These are phyloP conservation scores for Secale cereale DNA, from an alignment of 176 grass and related monocot genomes.

Conservation along the genomic window DNA sequence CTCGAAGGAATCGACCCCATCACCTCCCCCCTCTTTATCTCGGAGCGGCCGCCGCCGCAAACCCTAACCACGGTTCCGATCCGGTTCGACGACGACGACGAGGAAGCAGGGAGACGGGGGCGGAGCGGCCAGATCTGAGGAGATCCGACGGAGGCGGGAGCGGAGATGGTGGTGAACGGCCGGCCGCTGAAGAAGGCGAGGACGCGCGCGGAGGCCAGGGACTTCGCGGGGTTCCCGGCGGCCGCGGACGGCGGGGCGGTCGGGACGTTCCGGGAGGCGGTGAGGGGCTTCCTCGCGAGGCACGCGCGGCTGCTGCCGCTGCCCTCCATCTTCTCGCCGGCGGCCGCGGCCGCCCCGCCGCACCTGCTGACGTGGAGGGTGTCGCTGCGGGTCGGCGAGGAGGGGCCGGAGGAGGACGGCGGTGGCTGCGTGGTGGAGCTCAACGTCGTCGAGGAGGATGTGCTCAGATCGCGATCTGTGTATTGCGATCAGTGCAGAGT, in stretches of 20 bases:
- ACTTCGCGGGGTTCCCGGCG: constrained; percentile 44
- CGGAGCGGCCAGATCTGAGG: constrained; percentile 24
- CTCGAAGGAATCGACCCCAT: constrained; percentile 59
- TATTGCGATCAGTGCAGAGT: constrained; percentile 99
- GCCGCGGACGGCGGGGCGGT: constrained; percentile 39
- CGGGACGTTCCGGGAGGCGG: constrained; percentile 69
- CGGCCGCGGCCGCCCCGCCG: constrained; percentile 48
- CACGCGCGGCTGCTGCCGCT: constrained; percentile 60
- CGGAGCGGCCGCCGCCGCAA: constrained; percentile 41
- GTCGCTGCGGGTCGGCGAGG: constrained; percentile 46
- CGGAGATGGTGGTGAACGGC: constrained; percentile 91
- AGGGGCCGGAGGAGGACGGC: constrained; percentile 19
- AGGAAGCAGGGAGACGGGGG: constrained; percentile 7
- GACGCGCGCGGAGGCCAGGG: constrained; percentile 49
- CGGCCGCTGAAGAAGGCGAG: constrained; percentile 87
- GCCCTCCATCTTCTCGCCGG: constrained; percentile 60
- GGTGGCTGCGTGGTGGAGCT: constrained; percentile 53
- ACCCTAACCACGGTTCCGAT: constrained; percentile 74
- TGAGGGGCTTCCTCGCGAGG: constrained; percentile 69
- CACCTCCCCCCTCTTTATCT: constrained; percentile 50
- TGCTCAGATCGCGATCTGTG: constrained; percentile 79
- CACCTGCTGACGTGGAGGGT: constrained; percentile 78
- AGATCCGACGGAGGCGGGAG: constrained; percentile 46
- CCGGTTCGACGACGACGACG: constrained; percentile 47
- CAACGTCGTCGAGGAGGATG: constrained; percentile 87